Base-by-base conservation (phyloP, 2,329 filamentous ascomycete species). In the Talaromyces piceae region DNA sequence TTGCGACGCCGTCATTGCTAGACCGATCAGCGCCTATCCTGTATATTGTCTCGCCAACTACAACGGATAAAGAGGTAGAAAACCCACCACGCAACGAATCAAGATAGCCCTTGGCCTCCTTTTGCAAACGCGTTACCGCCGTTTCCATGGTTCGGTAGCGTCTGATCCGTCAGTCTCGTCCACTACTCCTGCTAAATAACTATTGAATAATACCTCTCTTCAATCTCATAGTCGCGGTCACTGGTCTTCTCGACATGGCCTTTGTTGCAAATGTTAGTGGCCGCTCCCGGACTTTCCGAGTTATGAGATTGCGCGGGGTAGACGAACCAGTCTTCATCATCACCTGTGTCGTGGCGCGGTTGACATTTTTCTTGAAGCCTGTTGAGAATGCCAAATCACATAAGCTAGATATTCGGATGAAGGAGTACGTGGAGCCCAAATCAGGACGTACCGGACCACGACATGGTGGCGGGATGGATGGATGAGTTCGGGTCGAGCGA, bases 171-270 rank as follows among this genome's bases (percentile, higher is more conserved):
- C 26, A 41, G 61, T 51, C 62, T 57, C 49, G 58, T 56, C 23
- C 49, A 48, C 50, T 45, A 18, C 16, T n/a, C 6, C 16, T 2
- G 5, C 31, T 25, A 23, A 3, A 23, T 26, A 45, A 23, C 18
- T 28, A 50, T 18, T 8, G 20, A 5, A 25, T 39, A 57, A 55
- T 64, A 90, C 86, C 88, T 84, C 72, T 95, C 89, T 72, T 98
- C 94, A 49, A 97, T 91, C 73, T 97, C 93, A 71, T 97, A 98
- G 70, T 97, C 93, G 60, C 94, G 88, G 74, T 98, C 93, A 70
- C 91, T 96, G 23, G 93, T 98, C 75, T 93, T 91, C 74, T 98
- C 93, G 63, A 98, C 94, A 76, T 97, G 93, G 54, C 93, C 88
- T 49, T 30, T 22, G 25, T 12, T 23, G 16, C 18, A 11, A 6